phyloP scores from a whole-genome alignment of 352 stramenopile genomes.

The Phytophthora podocarpi region DNA sequence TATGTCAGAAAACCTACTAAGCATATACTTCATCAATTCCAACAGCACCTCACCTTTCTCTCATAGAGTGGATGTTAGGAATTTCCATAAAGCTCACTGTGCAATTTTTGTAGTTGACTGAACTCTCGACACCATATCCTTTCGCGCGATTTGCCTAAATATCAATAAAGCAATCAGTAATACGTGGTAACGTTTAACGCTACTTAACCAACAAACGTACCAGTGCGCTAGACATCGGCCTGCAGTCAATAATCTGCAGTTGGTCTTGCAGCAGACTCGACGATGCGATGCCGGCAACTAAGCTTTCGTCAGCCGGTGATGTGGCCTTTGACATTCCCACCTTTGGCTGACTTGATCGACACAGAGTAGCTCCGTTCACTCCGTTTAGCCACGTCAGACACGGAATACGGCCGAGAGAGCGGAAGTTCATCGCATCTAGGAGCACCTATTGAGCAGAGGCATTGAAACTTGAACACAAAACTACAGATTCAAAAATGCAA shows the following conservation, averaged over 20 bases:
- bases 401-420: conserved; percentile 76
- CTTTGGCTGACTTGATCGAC: conserved; percentile 84
- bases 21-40: background rate
- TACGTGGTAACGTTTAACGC: too few relatives aligned
- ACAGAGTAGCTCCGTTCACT: conserved; percentile 67
- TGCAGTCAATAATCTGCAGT: conserved; percentile 85
- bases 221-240: conserved; percentile 79
- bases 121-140: conserved; percentile 96
- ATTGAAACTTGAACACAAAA: background rate
- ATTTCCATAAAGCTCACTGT: conserved; percentile 98
- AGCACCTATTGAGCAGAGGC: conserved; percentile 48
- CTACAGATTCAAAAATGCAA: background rate
- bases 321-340: conserved; percentile 82
- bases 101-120: conserved; percentile 94
- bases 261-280: conserved; percentile 71
- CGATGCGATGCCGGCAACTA: conserved; percentile 68
- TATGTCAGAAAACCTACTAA: background rate
- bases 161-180: background rate
- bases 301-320: conserved; percentile 69
- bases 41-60: conserved; percentile 86
- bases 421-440: conserved; percentile 70
- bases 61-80: conserved; percentile 98
- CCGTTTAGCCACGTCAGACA: conserved; percentile 76
- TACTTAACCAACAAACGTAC: conserved; percentile 25
- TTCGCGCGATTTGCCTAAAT: conserved; percentile 80